These are phyloP conservation scores for Didymella arachidicola DNA, from an alignment of 2,329 filamentous ascomycete species.

Conservation along the genomic window DNA sequence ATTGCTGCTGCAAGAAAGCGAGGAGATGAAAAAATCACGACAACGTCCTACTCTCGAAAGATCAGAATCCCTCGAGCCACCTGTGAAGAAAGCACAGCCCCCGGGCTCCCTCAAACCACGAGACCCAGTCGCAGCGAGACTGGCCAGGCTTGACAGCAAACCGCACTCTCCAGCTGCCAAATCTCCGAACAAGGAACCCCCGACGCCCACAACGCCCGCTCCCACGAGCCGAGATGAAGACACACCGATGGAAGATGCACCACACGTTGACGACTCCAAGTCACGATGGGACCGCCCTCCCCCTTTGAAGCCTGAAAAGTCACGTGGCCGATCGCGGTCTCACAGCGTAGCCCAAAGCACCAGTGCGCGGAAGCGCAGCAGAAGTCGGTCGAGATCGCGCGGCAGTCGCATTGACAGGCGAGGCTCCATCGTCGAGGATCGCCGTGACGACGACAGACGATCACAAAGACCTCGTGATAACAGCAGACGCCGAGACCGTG, in stretches of 20 bases:
- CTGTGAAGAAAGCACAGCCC: slow-evolving; percentile 47
- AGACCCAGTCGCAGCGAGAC: slow-evolving; percentile 41
- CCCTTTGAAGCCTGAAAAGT: slow-evolving; percentile 33
- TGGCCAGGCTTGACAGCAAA: slow-evolving; percentile 43
- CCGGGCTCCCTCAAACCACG: slow-evolving; percentile 48
- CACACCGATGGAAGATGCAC: slow-evolving; percentile 38
- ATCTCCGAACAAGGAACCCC: slow-evolving; percentile 38
- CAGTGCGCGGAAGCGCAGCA: slow-evolving; percentile 39
- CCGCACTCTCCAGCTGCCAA: slow-evolving; percentile 33
- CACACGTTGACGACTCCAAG: slow-evolving; percentile 28
- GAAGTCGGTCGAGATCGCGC: slow-evolving; percentile 42
- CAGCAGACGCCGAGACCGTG: slow-evolving; percentile 29
- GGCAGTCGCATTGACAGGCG: slow-evolving; percentile 44
- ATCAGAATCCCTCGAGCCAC: slow-evolving; percentile 51
- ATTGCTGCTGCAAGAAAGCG: slow-evolving; percentile 48
- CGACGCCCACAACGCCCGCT: slow-evolving; percentile 26
- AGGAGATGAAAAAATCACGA: slow-evolving; percentile 49
- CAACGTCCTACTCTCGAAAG: slow-evolving; percentile 48
- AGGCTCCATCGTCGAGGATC: slow-evolving; percentile 33
- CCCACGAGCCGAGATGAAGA: slow-evolving; percentile 33
- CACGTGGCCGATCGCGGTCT: slow-evolving; percentile 42
- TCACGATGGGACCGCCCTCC: slow-evolving; percentile 41
- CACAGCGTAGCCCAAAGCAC: slow-evolving; percentile 44
- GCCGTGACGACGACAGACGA: slow-evolving; percentile 38
- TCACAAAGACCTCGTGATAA: slow-evolving; percentile 39